Percentiles rank a stretch among this genome's conserved stretches.
phyloP scores from a whole-genome alignment of 2,329 filamentous ascomycete species.

The Thielaviopsis populi region DNA sequence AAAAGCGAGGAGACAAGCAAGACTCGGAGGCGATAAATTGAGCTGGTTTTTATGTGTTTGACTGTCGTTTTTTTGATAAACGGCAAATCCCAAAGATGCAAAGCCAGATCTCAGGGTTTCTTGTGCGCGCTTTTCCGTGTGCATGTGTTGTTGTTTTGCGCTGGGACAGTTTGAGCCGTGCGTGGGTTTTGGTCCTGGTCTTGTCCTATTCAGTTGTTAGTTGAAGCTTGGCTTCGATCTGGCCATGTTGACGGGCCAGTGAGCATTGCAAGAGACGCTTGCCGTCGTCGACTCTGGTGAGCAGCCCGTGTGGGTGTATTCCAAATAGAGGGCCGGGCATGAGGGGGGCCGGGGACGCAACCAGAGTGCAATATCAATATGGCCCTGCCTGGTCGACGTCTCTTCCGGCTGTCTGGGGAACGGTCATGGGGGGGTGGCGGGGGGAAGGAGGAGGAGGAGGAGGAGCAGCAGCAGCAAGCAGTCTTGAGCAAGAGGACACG shows the following conservation, averaged over 20 bases:
- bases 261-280: too few species aligned
- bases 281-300: too few species aligned
- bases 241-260: too few species aligned
- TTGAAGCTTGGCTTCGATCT: background rate
- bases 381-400: background rate
- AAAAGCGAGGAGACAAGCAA: too few species aligned
- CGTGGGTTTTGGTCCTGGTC: background rate
- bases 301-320: too few species aligned
- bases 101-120: background rate
- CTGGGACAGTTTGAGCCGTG: conserved; percentile 1
- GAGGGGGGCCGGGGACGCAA: background rate
- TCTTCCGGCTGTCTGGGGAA: conserved; percentile 4
- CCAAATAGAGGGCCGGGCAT: background rate
- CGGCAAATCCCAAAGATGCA: background rate
- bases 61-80: too few species aligned
- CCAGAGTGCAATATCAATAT: background rate
- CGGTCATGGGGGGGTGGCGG: background rate
- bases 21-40: too few species aligned
- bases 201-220: background rate
- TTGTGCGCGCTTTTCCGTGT: background rate
- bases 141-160: background rate
- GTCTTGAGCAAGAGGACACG: too few species aligned
- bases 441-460: background rate
- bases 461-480: too few species aligned
- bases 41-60: too few species aligned